phyloP scores from a whole-genome alignment of 2,329 filamentous ascomycete species.

The Botrytis pseudocinerea region DNA sequence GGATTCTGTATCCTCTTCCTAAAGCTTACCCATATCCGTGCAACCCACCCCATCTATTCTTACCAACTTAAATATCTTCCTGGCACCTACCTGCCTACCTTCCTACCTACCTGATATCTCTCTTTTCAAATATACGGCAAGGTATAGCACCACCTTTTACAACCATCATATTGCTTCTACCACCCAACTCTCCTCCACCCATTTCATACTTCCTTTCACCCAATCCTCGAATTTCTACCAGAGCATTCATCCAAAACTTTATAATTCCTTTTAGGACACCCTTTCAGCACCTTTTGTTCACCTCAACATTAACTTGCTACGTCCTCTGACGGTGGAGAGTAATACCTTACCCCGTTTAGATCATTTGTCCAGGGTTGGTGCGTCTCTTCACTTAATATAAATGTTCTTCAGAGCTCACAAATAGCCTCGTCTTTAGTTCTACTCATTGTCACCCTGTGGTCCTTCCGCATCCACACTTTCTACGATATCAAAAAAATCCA shows the following conservation, averaged over 20 bases:
- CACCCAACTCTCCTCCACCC: background rate
- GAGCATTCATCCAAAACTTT: constrained; percentile 13
- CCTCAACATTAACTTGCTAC: background rate
- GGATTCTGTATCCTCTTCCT: background rate
- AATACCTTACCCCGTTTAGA: background rate
- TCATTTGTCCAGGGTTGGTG: constrained; percentile 4
- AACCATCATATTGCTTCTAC: background rate
- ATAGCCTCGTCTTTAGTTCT: constrained; percentile 18
- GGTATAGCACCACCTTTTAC: constrained; percentile 1
- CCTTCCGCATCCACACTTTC: constrained; percentile 2
- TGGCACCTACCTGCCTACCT: background rate
- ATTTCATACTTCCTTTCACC: background rate
- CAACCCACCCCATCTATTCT: constrained; percentile 10
- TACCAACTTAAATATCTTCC: background rate
- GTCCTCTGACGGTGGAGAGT: background rate
- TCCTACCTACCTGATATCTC: background rate
- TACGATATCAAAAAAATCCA: background rate
- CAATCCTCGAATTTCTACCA: background rate
- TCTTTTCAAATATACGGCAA: constrained; percentile 10
- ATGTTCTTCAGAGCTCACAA: constrained; percentile 6
- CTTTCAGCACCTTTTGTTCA: background rate
- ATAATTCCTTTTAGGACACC: background rate
- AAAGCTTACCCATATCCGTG: constrained; percentile 4
- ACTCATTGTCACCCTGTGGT: constrained; percentile 20
- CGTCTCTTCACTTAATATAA: background rate